A percentile compares a stretch with the other conserved stretches of the same genome.
phyloP scores from a whole-genome alignment of 768 basidiomycete genomes.

The Kwoniella sp. region DNA sequence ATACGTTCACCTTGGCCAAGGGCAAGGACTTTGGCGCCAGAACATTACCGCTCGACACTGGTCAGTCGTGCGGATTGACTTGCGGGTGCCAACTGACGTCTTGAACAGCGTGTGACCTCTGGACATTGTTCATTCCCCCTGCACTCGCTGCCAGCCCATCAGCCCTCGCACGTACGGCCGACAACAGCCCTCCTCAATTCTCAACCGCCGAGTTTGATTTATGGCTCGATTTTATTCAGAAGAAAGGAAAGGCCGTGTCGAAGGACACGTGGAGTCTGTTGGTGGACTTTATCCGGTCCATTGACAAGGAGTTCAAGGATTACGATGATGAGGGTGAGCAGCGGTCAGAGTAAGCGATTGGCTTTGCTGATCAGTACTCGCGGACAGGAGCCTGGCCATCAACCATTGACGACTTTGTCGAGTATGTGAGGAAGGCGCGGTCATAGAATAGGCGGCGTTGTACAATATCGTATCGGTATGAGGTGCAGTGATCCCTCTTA shows the following conservation, averaged over 20 bases:
- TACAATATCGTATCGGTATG: too few species aligned
- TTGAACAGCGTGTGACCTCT: conserved; percentile 44
- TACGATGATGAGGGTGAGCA: conserved; percentile 50
- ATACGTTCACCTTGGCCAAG: conserved; percentile 46
- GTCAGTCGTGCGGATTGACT: conserved; percentile 14
- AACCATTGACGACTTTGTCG: conserved; percentile 50
- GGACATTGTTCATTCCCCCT: conserved; percentile 47
- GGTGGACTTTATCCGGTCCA: conserved; percentile 41
- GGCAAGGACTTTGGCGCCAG: conserved; percentile 36
- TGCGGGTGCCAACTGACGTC: neutral
- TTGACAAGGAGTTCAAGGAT: conserved; percentile 45
- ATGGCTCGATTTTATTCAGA: conserved; percentile 48
- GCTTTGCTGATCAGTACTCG: neutral
- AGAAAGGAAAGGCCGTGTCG: conserved; percentile 43
- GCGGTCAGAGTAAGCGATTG: neutral
- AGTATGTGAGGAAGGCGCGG: conserved; percentile 24
- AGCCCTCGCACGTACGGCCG: conserved; percentile 29
- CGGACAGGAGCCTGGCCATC: conserved; percentile 49
- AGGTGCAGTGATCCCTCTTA: neutral
- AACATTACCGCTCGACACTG: conserved; percentile 43
- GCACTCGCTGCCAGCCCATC: conserved; percentile 44
- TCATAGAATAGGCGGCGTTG: neutral
- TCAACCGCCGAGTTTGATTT: conserved; percentile 35
- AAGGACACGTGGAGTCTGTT: conserved; percentile 50
- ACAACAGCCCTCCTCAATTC: conserved; percentile 28